These are phyloP conservation scores for Poa annua DNA, from an alignment of 176 grass and related monocot species.

Conservation along the genomic window DNA sequence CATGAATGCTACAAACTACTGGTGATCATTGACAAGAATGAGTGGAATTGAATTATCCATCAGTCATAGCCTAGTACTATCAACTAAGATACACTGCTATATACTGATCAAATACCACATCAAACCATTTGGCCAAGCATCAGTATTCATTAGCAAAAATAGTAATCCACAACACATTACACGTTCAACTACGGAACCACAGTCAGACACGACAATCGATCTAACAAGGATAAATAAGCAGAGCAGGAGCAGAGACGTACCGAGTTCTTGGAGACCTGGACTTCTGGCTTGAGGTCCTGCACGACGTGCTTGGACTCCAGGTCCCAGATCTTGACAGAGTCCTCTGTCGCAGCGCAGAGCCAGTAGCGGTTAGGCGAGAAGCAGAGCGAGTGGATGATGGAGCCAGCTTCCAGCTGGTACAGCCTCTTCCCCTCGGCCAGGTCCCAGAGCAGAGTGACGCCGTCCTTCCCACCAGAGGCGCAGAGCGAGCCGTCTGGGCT, in stretches of 20 bases:
- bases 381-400: conserved; percentile 74
- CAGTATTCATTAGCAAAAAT: neutral
- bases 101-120: neutral
- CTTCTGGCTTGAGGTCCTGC: conserved; percentile 74
- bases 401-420: conserved; percentile 56
- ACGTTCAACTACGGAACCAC: neutral
- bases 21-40: neutral
- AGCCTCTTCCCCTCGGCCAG: conserved; percentile 52
- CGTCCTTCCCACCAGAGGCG: conserved; percentile 70
- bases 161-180: neutral
- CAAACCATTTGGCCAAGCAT: neutral
- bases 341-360: conserved; percentile 65
- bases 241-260: conserved; percentile 11
- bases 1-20: neutral
- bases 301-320: conserved; percentile 65
- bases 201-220: neutral
- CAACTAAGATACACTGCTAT: neutral
- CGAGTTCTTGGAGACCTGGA: conserved; percentile 56
- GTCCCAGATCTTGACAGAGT: conserved; percentile 74
- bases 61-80: neutral
- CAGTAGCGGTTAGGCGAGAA: conserved; percentile 78
- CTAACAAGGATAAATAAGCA: neutral
- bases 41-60: neutral
- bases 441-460: conserved; percentile 54
- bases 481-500: conserved; percentile 66